Evolutionary conservation across 2,329 filamentous ascomycete genomes (phyloP), one percentile per base, ranked within the genome.

Genomic region (Fusarium nematophilum): DNA sequence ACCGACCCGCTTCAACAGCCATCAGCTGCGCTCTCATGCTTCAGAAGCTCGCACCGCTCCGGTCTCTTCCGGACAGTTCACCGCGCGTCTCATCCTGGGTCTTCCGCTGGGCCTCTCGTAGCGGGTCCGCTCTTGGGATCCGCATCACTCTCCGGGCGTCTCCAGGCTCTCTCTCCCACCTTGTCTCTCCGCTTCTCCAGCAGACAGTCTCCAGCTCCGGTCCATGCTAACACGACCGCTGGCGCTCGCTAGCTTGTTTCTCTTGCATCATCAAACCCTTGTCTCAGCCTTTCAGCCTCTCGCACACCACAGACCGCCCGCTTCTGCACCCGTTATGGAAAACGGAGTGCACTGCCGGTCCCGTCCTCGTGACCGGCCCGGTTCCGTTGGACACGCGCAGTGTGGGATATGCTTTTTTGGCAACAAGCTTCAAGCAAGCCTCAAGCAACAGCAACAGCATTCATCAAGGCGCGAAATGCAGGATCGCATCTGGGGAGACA

Each of bases 351-450:
- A 23, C 53, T 53, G 47, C 62, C 62, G 54, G 66, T 52, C 49
- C 59, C 59, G 57, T 62, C 52, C 57, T 38, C 53, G 53, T 65
- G 52, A 65, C 66, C 66, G 66, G 66, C 48, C 65, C 64, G 65
- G 65, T 62, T 57, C 62, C 53, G 58, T 56, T 39, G 34, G 21
- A 46, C 26, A 17, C 29, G 33, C 15, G 18, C 5, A 53, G 18
- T 43, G 15, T 17, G 10, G 14, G 46, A 39, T 27, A 42, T 33
- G 29, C 31, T 25, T 33, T 33, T 17, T n/a, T n/a, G 34, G 14
- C 46, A 38, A 37, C 33, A 47, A 34, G 50, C 38, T 26, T 45
- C 37, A 39, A 13, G 15, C 31, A 57, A 49, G 30, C 30, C 38
- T 43, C 17, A 31, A 39, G 18, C 37, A 46, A 26, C 29, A n/a